phyloP scores from a whole-genome alignment of 2,329 filamentous ascomycete genomes.

The Cordyceps pruinosa region DNA sequence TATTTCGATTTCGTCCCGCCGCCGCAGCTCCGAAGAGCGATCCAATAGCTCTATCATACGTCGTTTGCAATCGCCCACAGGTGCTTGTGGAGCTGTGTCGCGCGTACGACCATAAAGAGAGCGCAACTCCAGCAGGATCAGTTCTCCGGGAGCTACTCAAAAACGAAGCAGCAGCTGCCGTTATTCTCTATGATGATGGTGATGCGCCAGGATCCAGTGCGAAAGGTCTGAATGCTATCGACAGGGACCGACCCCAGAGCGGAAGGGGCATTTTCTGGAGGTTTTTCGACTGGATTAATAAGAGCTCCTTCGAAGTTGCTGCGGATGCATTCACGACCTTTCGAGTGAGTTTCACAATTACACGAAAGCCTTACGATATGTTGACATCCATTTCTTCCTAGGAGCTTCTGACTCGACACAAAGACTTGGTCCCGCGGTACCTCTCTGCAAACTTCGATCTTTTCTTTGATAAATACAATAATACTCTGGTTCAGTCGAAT shows the following conservation, averaged over 20 bases:
- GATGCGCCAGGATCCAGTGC: constrained; percentile 61
- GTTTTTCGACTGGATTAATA: constrained; percentile 97
- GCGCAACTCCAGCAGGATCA: constrained; percentile 83
- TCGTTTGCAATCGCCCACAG: constrained; percentile 78
- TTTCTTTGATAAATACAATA: constrained; percentile 91
- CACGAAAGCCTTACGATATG: not conserved
- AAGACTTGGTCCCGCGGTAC: constrained; percentile 81
- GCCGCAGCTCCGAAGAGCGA: constrained; percentile 61
- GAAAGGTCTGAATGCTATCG: constrained; percentile 71
- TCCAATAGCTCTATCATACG: constrained; percentile 79
- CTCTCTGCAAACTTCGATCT: constrained; percentile 83
- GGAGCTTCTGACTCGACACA: constrained; percentile 93
- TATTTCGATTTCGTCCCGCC: constrained; percentile 79
- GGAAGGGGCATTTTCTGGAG: constrained; percentile 90
- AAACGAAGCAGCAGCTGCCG: constrained; percentile 81
- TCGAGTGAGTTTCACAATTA: constrained; percentile 48
- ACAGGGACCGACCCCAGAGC: constrained; percentile 65
- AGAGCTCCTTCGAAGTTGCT: constrained; percentile 91
- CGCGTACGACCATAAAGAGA: constrained; percentile 85
- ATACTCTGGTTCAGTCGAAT: constrained; percentile 78
- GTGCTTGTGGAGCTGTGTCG: constrained; percentile 83
- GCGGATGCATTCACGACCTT: constrained; percentile 98
- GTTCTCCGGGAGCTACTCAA: constrained; percentile 84
- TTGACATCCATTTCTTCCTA: constrained; percentile 27
- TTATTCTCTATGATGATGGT: constrained; percentile 89